Evolutionary conservation across 73 alveolate genomes (phyloP).

Genomic region (Tetrahymena malaccensis): DNA sequence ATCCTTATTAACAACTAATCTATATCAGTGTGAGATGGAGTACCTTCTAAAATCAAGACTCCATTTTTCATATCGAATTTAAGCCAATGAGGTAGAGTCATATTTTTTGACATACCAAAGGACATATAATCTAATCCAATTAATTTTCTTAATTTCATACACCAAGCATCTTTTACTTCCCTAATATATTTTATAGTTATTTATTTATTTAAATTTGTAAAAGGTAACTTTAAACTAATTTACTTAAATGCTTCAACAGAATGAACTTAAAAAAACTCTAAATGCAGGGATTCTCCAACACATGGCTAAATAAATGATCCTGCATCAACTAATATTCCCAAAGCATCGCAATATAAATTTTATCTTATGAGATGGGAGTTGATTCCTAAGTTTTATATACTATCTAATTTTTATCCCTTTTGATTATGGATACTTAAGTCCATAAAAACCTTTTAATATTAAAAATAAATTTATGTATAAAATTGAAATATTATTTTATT

Average conservation of each 20-base stretch:
- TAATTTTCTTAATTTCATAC: background rate
- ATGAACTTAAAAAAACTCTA: background rate
- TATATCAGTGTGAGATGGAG: background rate
- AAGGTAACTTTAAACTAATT: background rate
- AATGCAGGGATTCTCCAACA: background rate
- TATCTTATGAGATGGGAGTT: background rate
- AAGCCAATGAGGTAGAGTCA: background rate
- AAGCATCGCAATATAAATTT: background rate
- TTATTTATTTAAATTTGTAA: background rate
- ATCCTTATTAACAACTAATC: background rate
- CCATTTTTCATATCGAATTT: background rate
- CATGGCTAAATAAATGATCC: background rate
- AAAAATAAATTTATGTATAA: background rate
- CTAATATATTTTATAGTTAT: background rate
- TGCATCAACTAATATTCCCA: background rate
- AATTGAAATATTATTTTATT: background rate
- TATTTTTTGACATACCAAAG: background rate
- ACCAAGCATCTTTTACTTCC: background rate
- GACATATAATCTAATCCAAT: background rate
- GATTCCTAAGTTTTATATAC: background rate
- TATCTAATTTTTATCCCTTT: background rate
- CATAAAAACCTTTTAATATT: background rate
- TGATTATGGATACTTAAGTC: background rate
- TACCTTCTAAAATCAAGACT: background rate
- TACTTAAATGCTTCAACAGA: background rate